A percentile compares a stretch with the other conserved stretches of the same genome.
Conservation (phyloP, 2,329 filamentous ascomycete genomes). For the Trichoderma semiorbis region DNA sequence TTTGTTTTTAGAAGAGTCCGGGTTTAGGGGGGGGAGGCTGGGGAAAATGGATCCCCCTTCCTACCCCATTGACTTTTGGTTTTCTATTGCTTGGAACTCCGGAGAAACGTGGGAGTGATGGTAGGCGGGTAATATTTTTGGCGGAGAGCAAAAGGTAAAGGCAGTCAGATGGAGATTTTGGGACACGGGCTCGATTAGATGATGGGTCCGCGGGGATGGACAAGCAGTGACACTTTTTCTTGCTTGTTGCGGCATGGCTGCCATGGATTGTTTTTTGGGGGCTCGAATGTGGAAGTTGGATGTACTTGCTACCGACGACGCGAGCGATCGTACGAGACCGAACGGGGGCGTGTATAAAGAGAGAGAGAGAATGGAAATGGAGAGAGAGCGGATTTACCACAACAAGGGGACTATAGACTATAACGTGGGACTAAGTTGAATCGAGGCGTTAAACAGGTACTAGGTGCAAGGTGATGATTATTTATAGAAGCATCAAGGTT, state of each 20-base stretch:
- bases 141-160: not conserved
- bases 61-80: not conserved
- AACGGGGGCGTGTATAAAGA: not conserved
- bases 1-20: not conserved
- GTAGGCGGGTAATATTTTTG: not conserved
- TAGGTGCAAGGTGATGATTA: not conserved
- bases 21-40: not conserved
- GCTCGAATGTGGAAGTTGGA: not conserved
- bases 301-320: not conserved
- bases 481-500: constrained; percentile 15
- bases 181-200: not conserved
- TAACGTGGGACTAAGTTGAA: not conserved
- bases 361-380: not conserved
- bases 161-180: not conserved
- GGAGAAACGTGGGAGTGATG: not conserved
- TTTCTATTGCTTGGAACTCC: not conserved
- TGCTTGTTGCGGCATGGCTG: not conserved
- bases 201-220: not conserved
- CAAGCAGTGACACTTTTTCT: not conserved
- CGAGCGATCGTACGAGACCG: not conserved
- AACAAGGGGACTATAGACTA: not conserved
- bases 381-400: not conserved
- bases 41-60: not conserved
- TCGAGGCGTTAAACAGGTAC: not conserved
- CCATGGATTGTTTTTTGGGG: not conserved